Base-by-base conservation (phyloP, 257 asterid genomes). In the Penstemon newberryi region DNA sequence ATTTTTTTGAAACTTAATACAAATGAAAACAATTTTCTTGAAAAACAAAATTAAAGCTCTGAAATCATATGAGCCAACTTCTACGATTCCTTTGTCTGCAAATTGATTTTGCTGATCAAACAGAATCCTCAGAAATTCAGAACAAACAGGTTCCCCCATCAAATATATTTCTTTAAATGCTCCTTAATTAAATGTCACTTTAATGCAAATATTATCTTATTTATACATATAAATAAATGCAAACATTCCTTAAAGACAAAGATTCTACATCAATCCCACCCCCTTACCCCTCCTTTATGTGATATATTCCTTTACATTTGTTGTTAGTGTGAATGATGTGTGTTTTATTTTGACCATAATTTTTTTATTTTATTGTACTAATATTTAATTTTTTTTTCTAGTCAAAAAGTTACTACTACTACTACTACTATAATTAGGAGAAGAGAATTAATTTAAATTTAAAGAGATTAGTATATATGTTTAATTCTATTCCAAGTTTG, bases 401-500 rank as follows among this genome's bases (percentile, higher is more conserved):
- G 74, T 64, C 52, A 65, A 59, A 45, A 65, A 61, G 67, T 19
- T 8, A 13, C 57, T 1, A 41, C 33, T 25, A 25, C 33, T 25
- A 25, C 33, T 25, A 25, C 3, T 25, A 25, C 33, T 25, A 25
- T 15, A 15, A 15, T 15, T 15, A 25, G 33, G 33, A 25, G 33
- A 25, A 25, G 33, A 25, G 33, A 25, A 25, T 25, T 25, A 25
- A 25, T 1, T 1, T 15, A 15, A 15, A 15, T 15, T 25, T 25
- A 25, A 25, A 25, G 33, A 37, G 56, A 9, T 9, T 18, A 8
- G 11, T 1, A 63, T 13, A 67, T 5, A 85, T 85, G 95, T 82
- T 82, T 25, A 25, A 25, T 56, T 73, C 84, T 2, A 38, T 80
- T 63, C 86, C 85, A 52, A 82, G 80, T 70, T 75, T 86, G 12